Percentiles rank a stretch among this genome's conserved stretches.
phyloP scores from a whole-genome alignment of 257 asterid species.

The Ajuga chamaepitys region DNA sequence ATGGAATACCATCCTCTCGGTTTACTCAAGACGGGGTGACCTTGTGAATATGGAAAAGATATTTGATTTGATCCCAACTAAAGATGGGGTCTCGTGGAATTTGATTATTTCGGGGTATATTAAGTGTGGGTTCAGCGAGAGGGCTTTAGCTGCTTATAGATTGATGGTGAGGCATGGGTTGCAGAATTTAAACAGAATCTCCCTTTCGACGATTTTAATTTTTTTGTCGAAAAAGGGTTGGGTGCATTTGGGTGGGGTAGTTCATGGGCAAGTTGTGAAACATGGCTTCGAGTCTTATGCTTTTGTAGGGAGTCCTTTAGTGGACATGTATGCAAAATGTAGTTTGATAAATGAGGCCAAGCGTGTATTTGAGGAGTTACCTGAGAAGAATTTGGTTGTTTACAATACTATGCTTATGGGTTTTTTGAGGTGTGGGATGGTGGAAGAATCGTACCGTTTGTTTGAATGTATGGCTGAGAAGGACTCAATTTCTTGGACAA shows the following conservation, averaged over 20 bases:
- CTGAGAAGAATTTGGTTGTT: slow-evolving; percentile 44
- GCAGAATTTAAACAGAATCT: slow-evolving; percentile 57
- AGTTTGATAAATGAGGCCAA: slow-evolving; percentile 50
- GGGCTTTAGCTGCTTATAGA: slow-evolving; percentile 62
- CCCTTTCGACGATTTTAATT: slow-evolving; percentile 55
- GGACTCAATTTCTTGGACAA: slow-evolving; percentile 85
- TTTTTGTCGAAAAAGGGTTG: slow-evolving; percentile 59
- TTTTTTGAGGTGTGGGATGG: slow-evolving; percentile 49
- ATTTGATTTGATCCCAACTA: slow-evolving; percentile 47
- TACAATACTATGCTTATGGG: slow-evolving; percentile 64
- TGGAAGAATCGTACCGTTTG: slow-evolving; percentile 34
- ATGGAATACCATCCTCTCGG: slow-evolving; percentile 77
- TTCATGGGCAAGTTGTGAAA: slow-evolving; percentile 79
- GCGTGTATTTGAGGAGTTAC: slow-evolving; percentile 49
- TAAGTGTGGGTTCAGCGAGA: slow-evolving; percentile 35
- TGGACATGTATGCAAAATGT: slow-evolving; percentile 80
- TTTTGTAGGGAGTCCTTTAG: slow-evolving; percentile 77
- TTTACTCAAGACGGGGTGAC: slow-evolving; percentile 59
- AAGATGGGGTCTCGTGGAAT: slow-evolving; percentile 92
- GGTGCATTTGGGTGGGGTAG: slow-evolving; percentile 53
- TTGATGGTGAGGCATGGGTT: slow-evolving; percentile 55
- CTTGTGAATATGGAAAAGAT: slow-evolving; percentile 41
- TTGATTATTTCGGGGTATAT: slow-evolving; percentile 70
- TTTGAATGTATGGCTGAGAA: slow-evolving; percentile 57
- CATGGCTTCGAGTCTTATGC: slow-evolving; percentile 60